Conservation (phyloP, 2,329 filamentous ascomycete species). For the Elsinoe batatas region DNA sequence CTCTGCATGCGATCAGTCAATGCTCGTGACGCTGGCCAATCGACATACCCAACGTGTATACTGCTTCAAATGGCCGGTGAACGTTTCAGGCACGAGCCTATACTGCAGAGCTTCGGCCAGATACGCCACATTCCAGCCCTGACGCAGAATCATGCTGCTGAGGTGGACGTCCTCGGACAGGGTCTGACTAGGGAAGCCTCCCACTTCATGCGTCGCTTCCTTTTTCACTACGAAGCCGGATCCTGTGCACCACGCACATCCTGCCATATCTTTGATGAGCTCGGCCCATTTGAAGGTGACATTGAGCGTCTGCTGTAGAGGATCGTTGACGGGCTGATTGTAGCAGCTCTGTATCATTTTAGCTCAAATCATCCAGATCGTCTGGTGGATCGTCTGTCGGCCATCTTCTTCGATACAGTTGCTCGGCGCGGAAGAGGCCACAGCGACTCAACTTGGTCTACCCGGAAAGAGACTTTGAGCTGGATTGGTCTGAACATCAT, state of each 20-base stretch:
- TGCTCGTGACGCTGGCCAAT: not conserved
- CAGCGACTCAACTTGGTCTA: too few relatives aligned
- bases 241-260: constrained; percentile 52
- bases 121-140: constrained; percentile 54
- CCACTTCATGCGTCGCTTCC: constrained; percentile 50
- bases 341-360: constrained; percentile 45
- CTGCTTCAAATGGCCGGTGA: constrained; percentile 48
- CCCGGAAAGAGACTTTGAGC: too few relatives aligned
- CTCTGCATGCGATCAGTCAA: not conserved
- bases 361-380: not conserved
- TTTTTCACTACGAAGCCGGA: constrained; percentile 53
- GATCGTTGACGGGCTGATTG: constrained; percentile 50
- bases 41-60: constrained; percentile 42
- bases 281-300: constrained; percentile 49
- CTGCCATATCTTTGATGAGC: constrained; percentile 36
- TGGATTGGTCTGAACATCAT: too few relatives aligned
- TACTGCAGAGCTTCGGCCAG: constrained; percentile 52
- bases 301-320: constrained; percentile 48
- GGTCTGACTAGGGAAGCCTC: constrained; percentile 51
- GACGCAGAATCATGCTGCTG: constrained; percentile 49
- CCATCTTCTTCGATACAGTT: too few relatives aligned
- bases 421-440: too few relatives aligned
- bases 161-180: constrained; percentile 53
- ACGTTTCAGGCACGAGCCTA: constrained; percentile 50
- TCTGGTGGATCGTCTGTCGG: not conserved